Evolutionary conservation across 1,284 basidiomycete species (phyloP), one percentile per base, ranked within the genome.

Genomic region (Fomitopsis palustris): DNA sequence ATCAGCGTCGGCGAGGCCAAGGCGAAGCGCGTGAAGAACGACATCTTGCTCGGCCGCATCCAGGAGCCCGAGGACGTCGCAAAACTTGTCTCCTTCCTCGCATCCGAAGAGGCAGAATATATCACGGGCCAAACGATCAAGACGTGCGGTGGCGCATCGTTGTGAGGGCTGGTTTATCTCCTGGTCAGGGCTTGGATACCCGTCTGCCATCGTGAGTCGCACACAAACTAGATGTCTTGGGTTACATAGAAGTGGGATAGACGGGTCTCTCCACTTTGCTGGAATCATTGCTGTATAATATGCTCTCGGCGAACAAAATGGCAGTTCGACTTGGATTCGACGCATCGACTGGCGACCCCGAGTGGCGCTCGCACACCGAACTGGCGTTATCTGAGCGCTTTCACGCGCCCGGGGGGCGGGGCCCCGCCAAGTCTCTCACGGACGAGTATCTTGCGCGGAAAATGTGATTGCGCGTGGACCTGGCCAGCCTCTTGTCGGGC

Each of bases 21-120:
- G 61, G 71, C 70, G 4, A 60, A 65, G 52, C 69, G 70, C 12
- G 71, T 74, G 19, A 71, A 72, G 62, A 65, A 64, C 33, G 68
- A 71, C 42, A 65, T 74, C 63, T 68, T 69, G 64, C 66, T 71
- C 6, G 74, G 70, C 7, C 66, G 69, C 14, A 68, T 74, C 33
- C 75, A 77, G 54, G 67, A 68, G 54, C 72, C 75, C 6, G 72
- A 77, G 54, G 74, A 79, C 57, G 72, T 79, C 59, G 76, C 78
- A 10, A 73, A 72, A 25, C 65, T 80, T n/a, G 78, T 80, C 5
- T 77, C 77, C 0, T 80, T 74, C 69, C 65, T 80, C 6, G 75
- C 71, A 7, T 77, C 75, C 1, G 69, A 75, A 31, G 76, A 76
- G 57, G 71, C 73, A 7, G 67, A 70, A 54, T 78, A 75, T 61